Base-by-base conservation (phyloP, 2,329 filamentous ascomycete species). In the Ascochyta fabae region DNA sequence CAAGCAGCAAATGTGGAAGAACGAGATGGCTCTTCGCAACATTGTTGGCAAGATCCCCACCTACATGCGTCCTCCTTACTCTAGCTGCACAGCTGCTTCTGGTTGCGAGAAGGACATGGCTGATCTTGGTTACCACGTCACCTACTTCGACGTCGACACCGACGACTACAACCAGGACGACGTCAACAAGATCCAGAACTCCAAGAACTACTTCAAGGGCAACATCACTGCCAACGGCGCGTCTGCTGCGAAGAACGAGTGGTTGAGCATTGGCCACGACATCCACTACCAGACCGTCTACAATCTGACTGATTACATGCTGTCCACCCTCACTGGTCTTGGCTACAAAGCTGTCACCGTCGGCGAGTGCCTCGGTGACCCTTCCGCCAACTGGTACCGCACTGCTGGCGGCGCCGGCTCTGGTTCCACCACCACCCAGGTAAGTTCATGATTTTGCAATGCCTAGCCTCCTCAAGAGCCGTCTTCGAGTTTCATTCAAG, bases 71-170 rank as follows among this genome's bases (percentile, higher is more conserved):
- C 79, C 78, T 15, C 79, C 79, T 7, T 80, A 79, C 65, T 78
- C 75, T 74, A 79, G 79, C 67, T 82, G 80, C 67, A 76, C 74
- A 34, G 64, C 68, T 34, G 66, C 61, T 26, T 75, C 73, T 15
- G 77, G 75, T 23, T 81, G 79, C 63, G 70, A 76, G 65, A 53
- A 67, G 19, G 69, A 75, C 46, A 67, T 79, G 68, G 69, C 76
- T 34, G 70, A 68, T 41, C 69, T 87, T 45, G 82, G 82, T 52
- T 87, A 86, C 77, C 84, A 85, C 66, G 80, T 86, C 65, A 82
- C 84, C 64, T 87, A 84, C 64, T 79, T 86, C 65, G 83, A 87
- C 59, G 75, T 88, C 44, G 85, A 88, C 67, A 81, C 84, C 1
- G 81, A 84, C 46, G 86, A 88, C 73, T 87, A 86, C 79, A 81